Evolutionary conservation across 2,329 filamentous ascomycete genomes (phyloP).

Genomic region (Fusarium acutatum): DNA sequence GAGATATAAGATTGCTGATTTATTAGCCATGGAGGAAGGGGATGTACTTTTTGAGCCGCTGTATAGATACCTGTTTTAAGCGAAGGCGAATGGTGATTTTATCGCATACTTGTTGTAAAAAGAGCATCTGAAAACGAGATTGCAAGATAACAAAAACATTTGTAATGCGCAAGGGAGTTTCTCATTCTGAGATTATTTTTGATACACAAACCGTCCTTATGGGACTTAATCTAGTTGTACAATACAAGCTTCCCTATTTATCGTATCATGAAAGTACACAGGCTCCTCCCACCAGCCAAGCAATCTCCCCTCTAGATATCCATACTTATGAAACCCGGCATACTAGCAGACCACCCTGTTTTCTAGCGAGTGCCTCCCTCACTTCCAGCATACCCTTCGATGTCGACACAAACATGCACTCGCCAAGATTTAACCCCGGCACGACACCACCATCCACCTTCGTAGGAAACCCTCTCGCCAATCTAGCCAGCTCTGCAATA

Average conservation of each 20-base stretch:
- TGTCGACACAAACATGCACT: slow-evolving; percentile 83
- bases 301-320: background rate
- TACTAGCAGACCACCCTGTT: slow-evolving; percentile 80
- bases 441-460: slow-evolving; percentile 70
- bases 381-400: slow-evolving; percentile 81
- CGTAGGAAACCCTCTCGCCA: slow-evolving; percentile 74
- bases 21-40: slow-evolving; percentile 29
- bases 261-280: slow-evolving; percentile 32
- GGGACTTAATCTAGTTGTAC: slow-evolving; percentile 41
- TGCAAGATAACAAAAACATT: slow-evolving; percentile 6
- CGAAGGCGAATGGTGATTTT: slow-evolving; percentile 45
- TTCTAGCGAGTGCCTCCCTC: slow-evolving; percentile 82
- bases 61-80: slow-evolving; percentile 46
- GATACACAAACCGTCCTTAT: slow-evolving; percentile 35
- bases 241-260: slow-evolving; percentile 38
- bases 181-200: slow-evolving; percentile 32
- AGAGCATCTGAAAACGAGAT: slow-evolving; percentile 15
- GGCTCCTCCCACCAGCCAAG: slow-evolving; percentile 3
- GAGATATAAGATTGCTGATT: slow-evolving; percentile 28
- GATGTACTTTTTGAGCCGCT: slow-evolving; percentile 36
- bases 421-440: slow-evolving; percentile 79
- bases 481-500: slow-evolving; percentile 66
- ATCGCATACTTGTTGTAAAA: slow-evolving; percentile 30
- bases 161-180: slow-evolving; percentile 17
- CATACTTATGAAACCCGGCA: slow-evolving; percentile 68